Base-by-base conservation (phyloP, 768 basidiomycete species). In the Pisolithus sp. region DNA sequence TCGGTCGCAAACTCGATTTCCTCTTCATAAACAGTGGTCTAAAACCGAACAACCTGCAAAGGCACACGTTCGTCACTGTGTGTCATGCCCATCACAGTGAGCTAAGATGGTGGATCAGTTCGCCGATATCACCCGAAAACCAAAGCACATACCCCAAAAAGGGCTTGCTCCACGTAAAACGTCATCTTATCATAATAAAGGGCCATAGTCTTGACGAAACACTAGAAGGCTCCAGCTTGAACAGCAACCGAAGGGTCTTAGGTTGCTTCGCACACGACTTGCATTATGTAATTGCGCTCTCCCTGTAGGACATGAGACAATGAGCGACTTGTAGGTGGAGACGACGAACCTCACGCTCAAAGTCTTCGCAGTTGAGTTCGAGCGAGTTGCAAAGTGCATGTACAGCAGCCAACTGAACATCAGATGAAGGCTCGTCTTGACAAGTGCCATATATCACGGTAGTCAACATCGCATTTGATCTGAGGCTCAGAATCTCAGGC, bases 21-120 rank as follows among this genome's bases (percentile, higher is more conserved):
- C 67, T 96, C 92, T 66, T 99, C 95, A 62, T 93, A 97, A 2
- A 98, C 95, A 7, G 95, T 97, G 5, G 94, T 94, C 96, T 95
- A 99, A 71, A 98, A 99, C 26, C 7, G 5, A 7, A 26, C 26
- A 26, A 4, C 5, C 5, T 26, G 26, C 26, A 26, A 26, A 26
- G 26, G 26, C 26, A 26, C 26, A 5, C 26, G 26, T 26, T 26
- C 26, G 2, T 3, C 26, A 26, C 26, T 26, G 1, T 2, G 26
- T 26, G 3, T n/a, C 26, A 26, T 26, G 26, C 64, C 96, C 66
- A 96, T 83, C 20, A 97, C 92, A 13, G 96, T 98, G 53, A 99
- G 74, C 91, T 97, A 63, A 37, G 8, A 55, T 28, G 18, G 13
- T 48, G 56, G 53, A 61, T 66, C 47, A 48, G 50, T 48, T 39